Evolutionary conservation across 1,284 basidiomycete species (phyloP), one percentile per base, ranked within the genome.

Genomic region (Austroboletus olivaceoglutinosus): DNA sequence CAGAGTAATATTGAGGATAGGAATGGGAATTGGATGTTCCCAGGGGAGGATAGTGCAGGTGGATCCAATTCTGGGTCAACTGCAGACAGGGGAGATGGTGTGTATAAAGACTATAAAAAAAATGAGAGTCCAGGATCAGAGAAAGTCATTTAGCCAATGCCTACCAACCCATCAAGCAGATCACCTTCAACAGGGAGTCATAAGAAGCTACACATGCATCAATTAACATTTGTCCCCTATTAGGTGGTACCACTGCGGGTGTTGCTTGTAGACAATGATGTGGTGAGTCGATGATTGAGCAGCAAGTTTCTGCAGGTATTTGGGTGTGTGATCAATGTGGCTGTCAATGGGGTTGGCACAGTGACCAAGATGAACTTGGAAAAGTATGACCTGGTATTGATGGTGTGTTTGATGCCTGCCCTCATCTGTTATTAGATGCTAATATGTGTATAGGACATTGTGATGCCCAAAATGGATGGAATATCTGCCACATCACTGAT

Each of bases 351-450:
- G 0, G 83, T 94, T n/a, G 85, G 85, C 12, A 95, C 95, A 0
- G 92, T 98, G 50, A 89, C 91, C 65, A 95, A 92, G 80, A 97
- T 98, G 92, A 96, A 95, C 70, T 69, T 91, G 66, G 89, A 92
- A 67, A 89, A 95, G 74, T 98, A 97, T 68, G 95, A 98, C 70
- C 70, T 98, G 61, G 93, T 96, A 50, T 70, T 97, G 53, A 97
- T 97, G 92, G 93, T 93, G 60, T 43, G 84, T 76, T 37, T 31
- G 50, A 31, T 49, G 36, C 42, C 48, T 36, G 34, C 48, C 12
- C 40, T 3, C 48, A 16, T 18, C 10, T 16, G 12, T n/a, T n/a
- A n/a, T n/a, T n/a, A n/a, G n/a, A n/a, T n/a, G n/a, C n/a, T n/a
- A n/a, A n/a, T n/a, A n/a, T n/a, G n/a, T n/a, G n/a, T n/a, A 21